Evolutionary conservation across 179 eudicot genomes (phyloP), one percentile per base, ranked within the genome.

Genomic region (Kewa caespitosa): DNA sequence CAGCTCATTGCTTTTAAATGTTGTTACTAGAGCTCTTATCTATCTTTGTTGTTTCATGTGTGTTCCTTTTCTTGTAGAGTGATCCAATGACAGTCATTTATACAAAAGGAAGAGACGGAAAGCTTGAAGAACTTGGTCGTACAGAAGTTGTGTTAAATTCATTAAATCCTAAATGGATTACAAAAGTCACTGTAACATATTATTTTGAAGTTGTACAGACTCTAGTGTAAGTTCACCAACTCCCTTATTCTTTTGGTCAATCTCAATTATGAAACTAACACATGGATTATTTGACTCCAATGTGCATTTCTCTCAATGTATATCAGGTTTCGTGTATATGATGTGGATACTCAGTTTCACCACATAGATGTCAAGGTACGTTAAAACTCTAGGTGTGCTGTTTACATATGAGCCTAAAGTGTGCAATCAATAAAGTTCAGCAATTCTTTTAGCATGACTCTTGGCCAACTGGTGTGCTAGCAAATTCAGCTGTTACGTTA

Each of bases 1-100:
- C 64, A 28, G 5, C 18, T 38, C 23, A 18, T 61, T 42, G 37
- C 30, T 68, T 23, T 52, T 59, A 6, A 3, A 28, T 59, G 50
- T n/a, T 46, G 73, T 33, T 8, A 38, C 61, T 54, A 48, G 39
- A 11, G 23, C 38, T 32, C 23, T 67, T 25, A 33, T 69, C 33
- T 22, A 17, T 54, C 69, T 43, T n/a, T 67, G 60, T 60, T 42
- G 36, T 6, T 54, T 31, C 27, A 23, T 72, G 13, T 54, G 28
- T n/a, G 60, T 43, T 75, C 72, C 28, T 72, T 65, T 81, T 76
- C 80, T 81, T 79, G 79, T 86, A 96, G 99, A 93, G 98, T 84
- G 99, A 96, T 81, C 98, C 99, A 54, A 90, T 96, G 96, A 92
- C 86, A 42, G 94, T 94, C 70, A 76, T 90, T 65, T 96, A 96